Evolutionary conservation across 176 grass and related monocot genomes (phyloP), one percentile per base, ranked within the genome.

Genomic region (Oryza meridionalis): DNA sequence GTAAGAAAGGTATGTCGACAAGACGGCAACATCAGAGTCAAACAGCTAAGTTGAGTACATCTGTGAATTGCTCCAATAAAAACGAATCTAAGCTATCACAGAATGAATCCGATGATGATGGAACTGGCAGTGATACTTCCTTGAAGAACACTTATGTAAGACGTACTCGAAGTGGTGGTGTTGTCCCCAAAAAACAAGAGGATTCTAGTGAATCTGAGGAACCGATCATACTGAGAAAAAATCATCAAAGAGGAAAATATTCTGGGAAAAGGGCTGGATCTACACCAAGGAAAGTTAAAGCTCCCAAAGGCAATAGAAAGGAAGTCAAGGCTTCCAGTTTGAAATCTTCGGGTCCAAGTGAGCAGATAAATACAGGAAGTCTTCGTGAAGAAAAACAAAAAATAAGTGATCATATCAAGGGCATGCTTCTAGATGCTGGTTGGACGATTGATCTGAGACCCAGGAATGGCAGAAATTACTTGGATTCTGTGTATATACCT

Each of bases 371-470:
- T 79, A 65, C 82, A 88, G 31, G 55, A 73, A 32, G 64, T 70
- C 43, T 7, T 44, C n/a, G 65, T 0, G 79, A 71, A 49, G 69
- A 77, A 67, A 99, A 94, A 78, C 80, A 90, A 49, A 94, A 94
- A 87, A 87, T 99, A 81, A 99, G 91, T 70, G 88, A 86, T 27
- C 84, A 94, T 69, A 89, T 99, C 89, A 99, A 96, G 70, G 27
- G 43, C 77, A 90, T 96, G 73, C 93, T 99, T 90, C 14, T 87
- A 70, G 68, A 77, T 87, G 87, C 92, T 89, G 97, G 97, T 72
- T 99, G 97, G 97, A 92, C 6, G 7, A 96, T 99, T 86, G 89
- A 94, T 88, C 73, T 89, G 74, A 99, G 91, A 86, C 93, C 93
- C 53, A 91, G 97, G 67, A 89, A 89, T 73, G 88, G 93, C 71